phyloP scores from a whole-genome alignment of 495 filamentous ascomycete genomes.

The Xeromyces bisporus region DNA sequence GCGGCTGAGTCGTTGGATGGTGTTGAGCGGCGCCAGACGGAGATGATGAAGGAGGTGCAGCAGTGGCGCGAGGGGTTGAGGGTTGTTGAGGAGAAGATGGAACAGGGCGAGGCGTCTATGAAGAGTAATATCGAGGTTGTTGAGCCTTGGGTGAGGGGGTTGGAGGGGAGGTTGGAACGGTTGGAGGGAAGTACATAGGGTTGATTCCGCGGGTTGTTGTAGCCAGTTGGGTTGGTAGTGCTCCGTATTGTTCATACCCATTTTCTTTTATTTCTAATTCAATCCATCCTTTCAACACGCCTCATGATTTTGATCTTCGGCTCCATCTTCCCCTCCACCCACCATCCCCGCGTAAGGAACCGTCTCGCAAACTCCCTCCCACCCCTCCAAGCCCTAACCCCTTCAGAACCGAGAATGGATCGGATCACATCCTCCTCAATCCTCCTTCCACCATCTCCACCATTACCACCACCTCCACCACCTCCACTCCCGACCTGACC shows the following conservation, averaged over 20 bases:
- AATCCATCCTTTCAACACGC: constrained; percentile 5
- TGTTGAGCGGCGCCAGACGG: constrained; percentile 62
- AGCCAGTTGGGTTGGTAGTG: too few relatives aligned
- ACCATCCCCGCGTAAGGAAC: constrained; percentile 21
- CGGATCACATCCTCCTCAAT: constrained; percentile 16
- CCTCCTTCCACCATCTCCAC: constrained; percentile 15
- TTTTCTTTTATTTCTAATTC: constrained; percentile 4
- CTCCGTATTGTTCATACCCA: constrained; percentile 7
- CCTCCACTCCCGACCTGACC: constrained; percentile 11
- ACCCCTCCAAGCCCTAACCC: constrained; percentile 9
- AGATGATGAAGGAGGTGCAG: constrained; percentile 68
- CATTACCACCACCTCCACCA: constrained; percentile 20
- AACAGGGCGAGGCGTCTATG: constrained; percentile 49
- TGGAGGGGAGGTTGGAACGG: constrained; percentile 58
- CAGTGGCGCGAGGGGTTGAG: constrained; percentile 72
- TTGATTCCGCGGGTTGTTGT: constrained; percentile 2
- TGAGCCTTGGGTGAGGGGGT: constrained; percentile 72
- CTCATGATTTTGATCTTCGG: constrained; percentile 22
- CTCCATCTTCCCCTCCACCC: constrained; percentile 26
- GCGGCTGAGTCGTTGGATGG: constrained; percentile 62
- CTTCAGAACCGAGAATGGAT: constrained; percentile 8
- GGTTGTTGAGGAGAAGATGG: constrained; percentile 59
- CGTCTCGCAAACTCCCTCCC: constrained; percentile 10
- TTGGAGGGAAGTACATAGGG: constrained; percentile 16
- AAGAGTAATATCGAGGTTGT: constrained; percentile 63